Conservation (phyloP, 1,284 basidiomycete genomes). For the Rhodotorula sp. region DNA sequence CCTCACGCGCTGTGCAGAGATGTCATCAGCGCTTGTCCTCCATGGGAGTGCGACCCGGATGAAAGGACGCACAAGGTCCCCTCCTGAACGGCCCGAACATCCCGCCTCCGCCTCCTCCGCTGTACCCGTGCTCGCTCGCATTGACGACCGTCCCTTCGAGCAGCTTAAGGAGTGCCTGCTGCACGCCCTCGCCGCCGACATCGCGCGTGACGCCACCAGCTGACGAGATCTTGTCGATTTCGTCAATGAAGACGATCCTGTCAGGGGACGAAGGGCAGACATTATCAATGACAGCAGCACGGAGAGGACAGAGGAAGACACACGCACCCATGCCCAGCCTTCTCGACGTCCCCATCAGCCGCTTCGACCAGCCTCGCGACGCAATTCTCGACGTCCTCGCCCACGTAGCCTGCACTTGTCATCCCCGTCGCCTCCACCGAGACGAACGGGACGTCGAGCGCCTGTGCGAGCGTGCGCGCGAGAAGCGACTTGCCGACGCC, state of each 20-base stretch:
- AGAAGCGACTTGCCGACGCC: conserved; percentile 79
- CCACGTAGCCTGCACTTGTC: conserved; percentile 65
- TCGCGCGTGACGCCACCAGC: conserved; percentile 65
- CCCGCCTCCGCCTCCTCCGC: not conserved
- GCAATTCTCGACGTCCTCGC: conserved; percentile 89
- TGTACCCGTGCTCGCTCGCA: conserved; percentile 62
- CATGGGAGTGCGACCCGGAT: not conserved
- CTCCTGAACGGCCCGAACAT: conserved; percentile 10
- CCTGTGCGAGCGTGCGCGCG: conserved; percentile 77
- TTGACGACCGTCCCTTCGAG: conserved; percentile 83
- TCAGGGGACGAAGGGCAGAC: not conserved
- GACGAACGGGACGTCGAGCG: conserved; percentile 85
- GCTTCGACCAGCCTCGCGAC: conserved; percentile 81
- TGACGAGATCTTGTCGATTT: conserved; percentile 88
- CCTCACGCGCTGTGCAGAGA: conserved; percentile 7
- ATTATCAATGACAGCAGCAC: not conserved
- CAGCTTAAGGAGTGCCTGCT: conserved; percentile 85
- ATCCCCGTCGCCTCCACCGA: conserved; percentile 55
- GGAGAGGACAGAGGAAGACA: not conserved
- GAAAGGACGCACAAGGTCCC: conserved; percentile 23
- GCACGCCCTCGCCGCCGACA: conserved; percentile 93
- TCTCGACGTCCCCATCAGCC: conserved; percentile 79
- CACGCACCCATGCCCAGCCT: conserved; percentile 50
- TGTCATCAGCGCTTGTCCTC: not conserved
- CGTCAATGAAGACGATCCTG: conserved; percentile 88